Conservation (phyloP, 225 moss, liverwort and hornwort species). For the Rhytidiadelphus loreus region DNA sequence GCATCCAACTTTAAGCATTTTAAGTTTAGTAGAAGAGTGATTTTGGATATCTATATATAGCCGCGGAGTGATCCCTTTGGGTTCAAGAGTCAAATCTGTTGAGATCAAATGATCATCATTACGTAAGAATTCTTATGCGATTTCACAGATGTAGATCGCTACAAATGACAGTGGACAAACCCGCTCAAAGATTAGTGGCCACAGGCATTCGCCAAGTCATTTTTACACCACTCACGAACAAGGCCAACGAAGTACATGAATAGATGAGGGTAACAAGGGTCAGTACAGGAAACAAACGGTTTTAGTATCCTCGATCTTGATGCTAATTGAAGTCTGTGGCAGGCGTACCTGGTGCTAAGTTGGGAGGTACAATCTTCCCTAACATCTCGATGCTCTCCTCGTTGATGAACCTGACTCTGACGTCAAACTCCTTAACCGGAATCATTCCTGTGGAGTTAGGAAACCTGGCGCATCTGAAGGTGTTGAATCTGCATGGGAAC, state of each 20-base stretch:
- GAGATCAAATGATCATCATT: background rate
- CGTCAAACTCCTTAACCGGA: background rate
- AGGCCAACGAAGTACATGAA: background rate
- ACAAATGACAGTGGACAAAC: background rate
- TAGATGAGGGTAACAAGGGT: background rate
- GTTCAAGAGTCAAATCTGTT: background rate
- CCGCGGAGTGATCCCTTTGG: background rate
- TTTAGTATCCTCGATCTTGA: background rate
- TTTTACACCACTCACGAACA: background rate
- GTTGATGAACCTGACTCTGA: conserved; percentile 6
- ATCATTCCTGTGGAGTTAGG: conserved; percentile 11
- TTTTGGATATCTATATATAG: background rate
- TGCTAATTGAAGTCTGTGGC: background rate
- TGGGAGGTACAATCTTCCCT: conserved; percentile 3
- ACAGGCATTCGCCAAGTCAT: background rate
- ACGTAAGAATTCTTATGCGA: background rate
- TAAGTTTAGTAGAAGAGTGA: background rate
- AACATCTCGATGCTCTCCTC: conserved; percentile 18
- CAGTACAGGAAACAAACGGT: background rate
- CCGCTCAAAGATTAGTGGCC: background rate
- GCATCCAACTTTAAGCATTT: background rate
- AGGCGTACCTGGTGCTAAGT: conserved; percentile 4
- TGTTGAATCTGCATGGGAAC: conserved; percentile 7
- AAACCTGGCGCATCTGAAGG: background rate
- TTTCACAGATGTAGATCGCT: background rate